A percentile compares a stretch with the other conserved stretches of the same genome.
Evolutionary conservation across 2,329 filamentous ascomycete genomes (phyloP).

Genomic region (Hypoxylon sp.): DNA sequence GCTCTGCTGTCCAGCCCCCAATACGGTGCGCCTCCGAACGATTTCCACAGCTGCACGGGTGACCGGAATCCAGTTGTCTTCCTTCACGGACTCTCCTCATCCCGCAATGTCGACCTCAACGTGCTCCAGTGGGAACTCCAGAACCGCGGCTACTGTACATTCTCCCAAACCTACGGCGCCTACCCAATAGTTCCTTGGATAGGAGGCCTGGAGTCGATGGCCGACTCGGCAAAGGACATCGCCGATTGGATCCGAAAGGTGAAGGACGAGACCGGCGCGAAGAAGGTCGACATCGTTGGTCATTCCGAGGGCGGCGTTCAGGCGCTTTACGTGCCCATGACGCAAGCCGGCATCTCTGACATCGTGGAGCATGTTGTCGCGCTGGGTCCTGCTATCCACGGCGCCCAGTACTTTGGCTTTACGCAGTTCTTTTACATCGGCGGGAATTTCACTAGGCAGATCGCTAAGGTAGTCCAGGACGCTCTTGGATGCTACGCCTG

Average conservation of each 20-base stretch:
- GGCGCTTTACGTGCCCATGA: constrained; percentile 53
- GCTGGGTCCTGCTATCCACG: constrained; percentile 50
- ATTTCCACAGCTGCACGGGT: constrained; percentile 47
- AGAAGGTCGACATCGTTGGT: constrained; percentile 60
- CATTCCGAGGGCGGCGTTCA: constrained; percentile 62
- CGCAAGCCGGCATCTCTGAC: constrained; percentile 48
- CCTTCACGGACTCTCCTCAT: constrained; percentile 59
- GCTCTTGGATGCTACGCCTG: constrained; percentile 49
- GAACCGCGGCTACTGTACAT: constrained; percentile 59
- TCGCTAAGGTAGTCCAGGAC: constrained; percentile 43
- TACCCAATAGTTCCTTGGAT: constrained; percentile 56
- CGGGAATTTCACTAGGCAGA: constrained; percentile 43
- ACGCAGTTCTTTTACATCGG: constrained; percentile 52
- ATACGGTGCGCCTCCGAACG: constrained; percentile 49
- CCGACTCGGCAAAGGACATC: constrained; percentile 58
- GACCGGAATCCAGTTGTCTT: constrained; percentile 61
- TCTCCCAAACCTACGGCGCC: constrained; percentile 59
- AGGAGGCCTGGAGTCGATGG: constrained; percentile 58
- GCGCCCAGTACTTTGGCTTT: constrained; percentile 51
- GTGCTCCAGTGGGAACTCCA: constrained; percentile 50
- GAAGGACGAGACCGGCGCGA: constrained; percentile 53
- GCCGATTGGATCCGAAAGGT: constrained; percentile 59
- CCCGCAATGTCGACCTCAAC: constrained; percentile 50
- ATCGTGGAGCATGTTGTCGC: constrained; percentile 50
- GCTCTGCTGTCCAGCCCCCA: constrained; percentile 37